Evolutionary conservation across 1,284 basidiomycete genomes (phyloP).

Genomic region (Mycena sp.): DNA sequence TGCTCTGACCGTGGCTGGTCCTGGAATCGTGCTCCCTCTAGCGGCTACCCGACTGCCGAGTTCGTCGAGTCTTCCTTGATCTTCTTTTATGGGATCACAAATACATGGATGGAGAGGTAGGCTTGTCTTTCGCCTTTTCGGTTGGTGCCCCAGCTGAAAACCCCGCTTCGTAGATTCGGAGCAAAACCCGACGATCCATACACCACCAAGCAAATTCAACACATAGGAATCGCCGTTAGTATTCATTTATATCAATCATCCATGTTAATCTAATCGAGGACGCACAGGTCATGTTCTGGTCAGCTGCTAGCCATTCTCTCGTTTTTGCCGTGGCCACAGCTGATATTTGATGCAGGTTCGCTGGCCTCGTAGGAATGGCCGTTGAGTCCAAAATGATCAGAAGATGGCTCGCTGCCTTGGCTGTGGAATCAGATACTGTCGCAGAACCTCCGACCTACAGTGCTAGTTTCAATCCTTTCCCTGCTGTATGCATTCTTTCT

Average conservation of each 20-base stretch:
- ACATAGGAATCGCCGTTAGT: slow-evolving; percentile 91
- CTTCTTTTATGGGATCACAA: slow-evolving; percentile 90
- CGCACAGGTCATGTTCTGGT: slow-evolving; percentile 86
- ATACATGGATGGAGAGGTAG: slow-evolving; percentile 94
- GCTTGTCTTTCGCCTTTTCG: background rate
- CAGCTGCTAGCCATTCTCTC: background rate
- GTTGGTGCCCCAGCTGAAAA: too few relatives aligned
- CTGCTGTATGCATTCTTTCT: too few relatives aligned
- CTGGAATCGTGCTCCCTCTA: slow-evolving; percentile 81
- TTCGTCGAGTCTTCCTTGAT: slow-evolving; percentile 90
- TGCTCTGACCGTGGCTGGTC: slow-evolving; percentile 94
- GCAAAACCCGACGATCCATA: slow-evolving; percentile 84
- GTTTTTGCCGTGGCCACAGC: background rate
- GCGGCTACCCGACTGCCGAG: slow-evolving; percentile 76
- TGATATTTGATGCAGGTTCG: slow-evolving; percentile 56
- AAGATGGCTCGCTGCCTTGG: slow-evolving; percentile 69
- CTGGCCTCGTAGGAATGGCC: slow-evolving; percentile 83
- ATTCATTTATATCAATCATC: background rate
- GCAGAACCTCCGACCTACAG: slow-evolving; percentile 78
- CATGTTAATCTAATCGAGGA: background rate
- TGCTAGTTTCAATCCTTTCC: slow-evolving; percentile 93
- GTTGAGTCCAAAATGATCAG: slow-evolving; percentile 84
- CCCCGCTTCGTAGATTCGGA: slow-evolving; percentile 72
- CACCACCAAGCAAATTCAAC: slow-evolving; percentile 94
- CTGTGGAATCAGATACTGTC: slow-evolving; percentile 53